phyloP scores from a whole-genome alignment of 192 early-diverging fungal species.

The Backusella psychrophila region DNA sequence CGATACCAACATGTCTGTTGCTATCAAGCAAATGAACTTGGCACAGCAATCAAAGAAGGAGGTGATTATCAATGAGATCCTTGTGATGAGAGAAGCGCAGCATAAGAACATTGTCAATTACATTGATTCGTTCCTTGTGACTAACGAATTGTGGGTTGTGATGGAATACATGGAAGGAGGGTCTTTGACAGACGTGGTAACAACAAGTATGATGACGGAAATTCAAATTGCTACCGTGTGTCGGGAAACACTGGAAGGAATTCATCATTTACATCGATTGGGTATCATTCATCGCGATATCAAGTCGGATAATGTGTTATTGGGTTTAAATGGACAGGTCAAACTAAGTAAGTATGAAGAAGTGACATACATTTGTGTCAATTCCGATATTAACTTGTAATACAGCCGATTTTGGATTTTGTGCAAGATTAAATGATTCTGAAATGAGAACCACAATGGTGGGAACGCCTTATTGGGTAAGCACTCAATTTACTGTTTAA shows the following conservation, averaged over 20 bases:
- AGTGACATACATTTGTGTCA: neutral
- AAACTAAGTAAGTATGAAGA: slow-evolving; percentile 59
- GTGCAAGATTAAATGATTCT: slow-evolving; percentile 73
- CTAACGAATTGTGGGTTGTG: slow-evolving; percentile 85
- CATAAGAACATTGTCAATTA: slow-evolving; percentile 90
- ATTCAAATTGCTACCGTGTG: slow-evolving; percentile 85
- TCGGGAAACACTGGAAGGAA: slow-evolving; percentile 72
- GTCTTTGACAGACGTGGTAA: slow-evolving; percentile 80
- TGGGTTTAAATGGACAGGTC: slow-evolving; percentile 66
- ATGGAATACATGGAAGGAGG: slow-evolving; percentile 97
- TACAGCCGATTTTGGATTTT: slow-evolving; percentile 86
- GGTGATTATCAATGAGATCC: slow-evolving; percentile 91
- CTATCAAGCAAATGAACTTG: slow-evolving; percentile 97
- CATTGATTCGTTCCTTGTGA: slow-evolving; percentile 80
- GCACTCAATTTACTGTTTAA: neutral
- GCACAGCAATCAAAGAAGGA: slow-evolving; percentile 96
- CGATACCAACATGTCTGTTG: slow-evolving; percentile 66
- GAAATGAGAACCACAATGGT: slow-evolving; percentile 81
- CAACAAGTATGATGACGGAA: slow-evolving; percentile 79
- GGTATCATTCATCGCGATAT: slow-evolving; percentile 88
- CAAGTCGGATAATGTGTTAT: slow-evolving; percentile 81
- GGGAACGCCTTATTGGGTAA: slow-evolving; percentile 84
- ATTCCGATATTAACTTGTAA: neutral
- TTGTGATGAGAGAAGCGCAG: slow-evolving; percentile 81
- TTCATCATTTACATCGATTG: slow-evolving; percentile 73